Percentiles rank a stretch among this genome's conserved stretches.
Evolutionary conservation across 129 eudicot genomes (phyloP).

Genomic region (Apium graveolens): DNA sequence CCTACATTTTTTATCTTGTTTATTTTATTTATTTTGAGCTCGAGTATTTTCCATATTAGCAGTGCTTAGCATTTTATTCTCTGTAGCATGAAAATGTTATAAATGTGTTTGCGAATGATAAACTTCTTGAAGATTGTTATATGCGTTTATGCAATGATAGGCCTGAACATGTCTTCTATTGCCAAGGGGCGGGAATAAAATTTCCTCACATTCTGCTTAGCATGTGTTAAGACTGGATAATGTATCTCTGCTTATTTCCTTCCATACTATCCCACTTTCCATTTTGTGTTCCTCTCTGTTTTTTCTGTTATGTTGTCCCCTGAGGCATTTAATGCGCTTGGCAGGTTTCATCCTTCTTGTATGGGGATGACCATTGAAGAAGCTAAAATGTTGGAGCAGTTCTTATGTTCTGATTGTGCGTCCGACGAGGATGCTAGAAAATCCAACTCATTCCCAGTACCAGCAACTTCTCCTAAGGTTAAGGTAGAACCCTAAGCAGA

Average conservation of each 20-base stretch:
- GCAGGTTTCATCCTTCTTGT: conserved; percentile 96
- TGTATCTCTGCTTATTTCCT: not conserved
- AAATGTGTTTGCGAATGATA: not conserved
- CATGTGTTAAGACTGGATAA: not conserved
- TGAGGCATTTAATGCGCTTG: not conserved
- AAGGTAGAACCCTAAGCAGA: conserved; percentile 38
- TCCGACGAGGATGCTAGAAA: conserved; percentile 60
- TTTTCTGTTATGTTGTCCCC: not conserved
- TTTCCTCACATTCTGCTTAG: not conserved
- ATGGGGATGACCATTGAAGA: conserved; percentile 95
- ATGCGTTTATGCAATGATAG: not conserved
- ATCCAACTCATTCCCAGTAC: conserved; percentile 45
- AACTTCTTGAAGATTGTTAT: not conserved
- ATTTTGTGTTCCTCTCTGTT: not conserved
- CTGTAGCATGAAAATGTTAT: not conserved
- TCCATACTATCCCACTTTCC: not conserved
- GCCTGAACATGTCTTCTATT: not conserved
- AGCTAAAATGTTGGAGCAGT: conserved; percentile 77
- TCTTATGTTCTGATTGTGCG: conserved; percentile 68
- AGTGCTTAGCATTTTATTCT: not conserved
- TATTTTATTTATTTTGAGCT: no score
- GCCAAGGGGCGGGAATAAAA: not conserved
- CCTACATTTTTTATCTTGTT: not conserved
- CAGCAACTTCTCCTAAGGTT: conserved; percentile 41
- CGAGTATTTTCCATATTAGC: not conserved